Evolutionary conservation across 1,284 basidiomycete species (phyloP).

Genomic region (Coniferiporia weirii): DNA sequence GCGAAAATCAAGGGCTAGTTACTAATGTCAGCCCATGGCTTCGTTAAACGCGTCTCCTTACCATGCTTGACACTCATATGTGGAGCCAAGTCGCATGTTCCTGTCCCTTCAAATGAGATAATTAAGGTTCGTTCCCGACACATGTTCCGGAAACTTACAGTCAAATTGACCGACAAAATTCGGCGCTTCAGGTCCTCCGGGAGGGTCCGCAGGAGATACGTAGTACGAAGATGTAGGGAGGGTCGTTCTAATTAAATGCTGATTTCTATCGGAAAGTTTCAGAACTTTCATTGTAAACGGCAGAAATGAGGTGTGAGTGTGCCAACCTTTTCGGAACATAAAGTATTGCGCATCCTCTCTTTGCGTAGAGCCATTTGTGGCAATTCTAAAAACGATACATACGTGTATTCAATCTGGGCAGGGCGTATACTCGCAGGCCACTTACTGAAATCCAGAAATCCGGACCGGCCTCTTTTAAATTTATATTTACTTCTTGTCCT

Average conservation of each 20-base stretch:
- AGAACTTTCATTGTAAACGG: not conserved
- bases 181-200: slow-evolving; percentile 25
- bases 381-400: slow-evolving; percentile 48
- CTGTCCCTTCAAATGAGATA: slow-evolving; percentile 48
- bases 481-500: slow-evolving; percentile 40
- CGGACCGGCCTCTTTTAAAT: slow-evolving; percentile 53
- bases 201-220: slow-evolving; percentile 31
- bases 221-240: slow-evolving; percentile 73
- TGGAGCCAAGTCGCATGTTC: slow-evolving; percentile 55
- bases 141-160: slow-evolving; percentile 36
- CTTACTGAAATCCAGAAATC: slow-evolving; percentile 80
- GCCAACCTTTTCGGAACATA: slow-evolving; percentile 73
- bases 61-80: slow-evolving; percentile 37
- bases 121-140: slow-evolving; percentile 17
- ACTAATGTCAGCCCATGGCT: not conserved
- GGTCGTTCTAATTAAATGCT: slow-evolving; percentile 67
- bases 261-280: slow-evolving; percentile 50
- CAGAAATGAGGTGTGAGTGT: not conserved
- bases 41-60: not conserved
- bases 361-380: slow-evolving; percentile 81
- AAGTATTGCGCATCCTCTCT: slow-evolving; percentile 66
- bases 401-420: not conserved
- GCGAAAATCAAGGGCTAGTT: slow-evolving; percentile 72
- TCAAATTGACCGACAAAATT: slow-evolving; percentile 57
- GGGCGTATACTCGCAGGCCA: slow-evolving; percentile 11